Percentiles rank a stretch among this genome's conserved stretches.
These are phyloP conservation scores for Leptographium flavum DNA, from an alignment of 2,329 filamentous ascomycete genomes.

Conservation along the genomic window DNA sequence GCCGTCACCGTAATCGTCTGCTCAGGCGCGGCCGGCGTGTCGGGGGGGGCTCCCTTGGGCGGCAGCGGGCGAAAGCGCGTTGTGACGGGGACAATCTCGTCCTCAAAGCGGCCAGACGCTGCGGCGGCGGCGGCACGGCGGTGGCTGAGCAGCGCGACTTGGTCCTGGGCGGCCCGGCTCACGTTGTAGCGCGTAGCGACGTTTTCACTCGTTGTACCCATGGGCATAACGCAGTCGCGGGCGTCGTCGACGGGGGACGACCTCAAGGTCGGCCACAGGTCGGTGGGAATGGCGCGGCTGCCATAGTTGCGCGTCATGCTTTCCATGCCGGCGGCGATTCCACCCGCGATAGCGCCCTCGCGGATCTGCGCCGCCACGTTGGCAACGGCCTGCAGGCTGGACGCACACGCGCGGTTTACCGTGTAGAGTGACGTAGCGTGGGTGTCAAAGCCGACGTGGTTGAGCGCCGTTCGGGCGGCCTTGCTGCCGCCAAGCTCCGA, in stretches of 20 bases:
- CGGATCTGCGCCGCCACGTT: constrained; percentile 60
- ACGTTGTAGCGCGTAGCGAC: constrained; percentile 68
- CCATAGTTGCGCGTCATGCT: constrained; percentile 93
- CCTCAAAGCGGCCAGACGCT: constrained; percentile 56
- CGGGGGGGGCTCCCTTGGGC: constrained; percentile 41
- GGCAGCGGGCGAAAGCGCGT: constrained; percentile 54
- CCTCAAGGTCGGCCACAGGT: constrained; percentile 62
- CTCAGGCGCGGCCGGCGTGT: constrained; percentile 23
- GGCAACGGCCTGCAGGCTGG: constrained; percentile 64
- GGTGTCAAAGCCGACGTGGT: constrained; percentile 62
- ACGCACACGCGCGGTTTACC: constrained; percentile 76
- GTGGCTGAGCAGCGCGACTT: constrained; percentile 64
- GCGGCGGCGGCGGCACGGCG: constrained; percentile 57
- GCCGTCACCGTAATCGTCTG: constrained; percentile 52
- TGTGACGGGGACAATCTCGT: constrained; percentile 72
- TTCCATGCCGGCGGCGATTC: constrained; percentile 85
- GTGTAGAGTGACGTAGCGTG: constrained; percentile 64
- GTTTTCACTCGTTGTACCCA: constrained; percentile 85
- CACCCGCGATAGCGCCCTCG: constrained; percentile 56
- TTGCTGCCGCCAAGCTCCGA: constrained; percentile 84
- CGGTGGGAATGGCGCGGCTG: constrained; percentile 65
- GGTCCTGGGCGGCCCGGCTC: constrained; percentile 63
- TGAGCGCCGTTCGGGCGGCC: constrained; percentile 79
- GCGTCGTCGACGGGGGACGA: constrained; percentile 53
- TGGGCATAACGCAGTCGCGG: constrained; percentile 80